Conservation (phyloP, 352 stramenopile genomes). For the Pythium pyrilobum region DNA sequence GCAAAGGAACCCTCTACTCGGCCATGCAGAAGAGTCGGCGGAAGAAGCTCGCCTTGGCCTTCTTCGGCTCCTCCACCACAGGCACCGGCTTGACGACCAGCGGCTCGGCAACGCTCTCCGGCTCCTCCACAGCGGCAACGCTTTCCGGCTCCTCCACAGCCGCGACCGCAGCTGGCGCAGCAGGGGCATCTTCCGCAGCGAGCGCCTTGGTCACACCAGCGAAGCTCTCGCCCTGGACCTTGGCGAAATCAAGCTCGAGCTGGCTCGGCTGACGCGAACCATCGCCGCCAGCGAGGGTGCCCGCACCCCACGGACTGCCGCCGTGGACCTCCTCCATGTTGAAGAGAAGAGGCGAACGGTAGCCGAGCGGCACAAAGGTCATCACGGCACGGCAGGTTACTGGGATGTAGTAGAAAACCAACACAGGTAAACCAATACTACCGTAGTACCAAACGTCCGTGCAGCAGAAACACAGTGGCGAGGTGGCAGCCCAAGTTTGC, state of each 20-base stretch:
- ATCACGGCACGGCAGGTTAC: too few species aligned
- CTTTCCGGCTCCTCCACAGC: too few species aligned
- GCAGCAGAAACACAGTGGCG: too few species aligned
- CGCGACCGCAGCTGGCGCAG: too few species aligned
- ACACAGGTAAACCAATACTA: too few species aligned
- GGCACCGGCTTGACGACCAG: not conserved
- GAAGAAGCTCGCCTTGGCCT: slow-evolving; percentile 6
- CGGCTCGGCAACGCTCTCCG: too few species aligned
- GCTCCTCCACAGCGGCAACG: too few species aligned
- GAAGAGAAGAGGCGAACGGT: slow-evolving; percentile 27
- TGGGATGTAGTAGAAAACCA: too few species aligned
- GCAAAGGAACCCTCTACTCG: too few species aligned
- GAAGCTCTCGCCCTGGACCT: slow-evolving; percentile 78
- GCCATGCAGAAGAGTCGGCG: slow-evolving; percentile 1
- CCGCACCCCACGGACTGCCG: slow-evolving; percentile 47
- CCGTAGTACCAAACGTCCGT: too few species aligned
- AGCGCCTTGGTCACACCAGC: slow-evolving; percentile 71
- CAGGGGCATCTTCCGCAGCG: slow-evolving; percentile 42
- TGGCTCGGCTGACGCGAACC: slow-evolving; percentile 62
- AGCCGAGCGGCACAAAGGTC: slow-evolving; percentile 67
- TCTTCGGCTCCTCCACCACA: not conserved
- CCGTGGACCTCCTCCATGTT: slow-evolving; percentile 46
- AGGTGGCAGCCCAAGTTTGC: too few species aligned
- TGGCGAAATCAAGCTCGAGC: slow-evolving; percentile 60
- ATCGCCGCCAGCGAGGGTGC: slow-evolving; percentile 56